phyloP scores from a whole-genome alignment of 495 filamentous ascomycete genomes.

The Annulohypoxylon bovei region DNA sequence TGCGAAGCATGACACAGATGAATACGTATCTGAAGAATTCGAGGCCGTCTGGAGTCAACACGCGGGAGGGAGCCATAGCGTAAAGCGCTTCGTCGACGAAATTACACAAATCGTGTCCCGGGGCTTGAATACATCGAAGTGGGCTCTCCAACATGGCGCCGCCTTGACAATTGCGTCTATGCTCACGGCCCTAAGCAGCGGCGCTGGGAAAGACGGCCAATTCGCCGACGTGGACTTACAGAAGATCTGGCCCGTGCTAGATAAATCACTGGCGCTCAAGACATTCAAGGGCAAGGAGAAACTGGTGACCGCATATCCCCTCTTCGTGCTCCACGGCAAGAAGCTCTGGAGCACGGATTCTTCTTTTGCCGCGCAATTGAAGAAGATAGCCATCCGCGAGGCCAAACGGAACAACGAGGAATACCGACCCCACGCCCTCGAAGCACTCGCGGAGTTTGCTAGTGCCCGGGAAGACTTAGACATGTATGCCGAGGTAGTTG shows the following conservation, averaged over 20 bases:
- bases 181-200: constrained; percentile 66
- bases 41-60: constrained; percentile 88
- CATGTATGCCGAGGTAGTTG: constrained; percentile 72
- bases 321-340: constrained; percentile 72
- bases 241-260: constrained; percentile 81
- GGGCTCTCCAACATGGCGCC: constrained; percentile 89
- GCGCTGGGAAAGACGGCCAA: constrained; percentile 55
- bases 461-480: constrained; percentile 70
- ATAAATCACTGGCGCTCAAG: constrained; percentile 82
- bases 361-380: constrained; percentile 54
- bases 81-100: constrained; percentile 84
- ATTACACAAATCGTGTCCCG: constrained; percentile 73
- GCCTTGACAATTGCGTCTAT: constrained; percentile 81
- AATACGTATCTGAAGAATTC: constrained; percentile 77
- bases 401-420: constrained; percentile 85
- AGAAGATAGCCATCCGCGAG: constrained; percentile 81
- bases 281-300: constrained; percentile 95
- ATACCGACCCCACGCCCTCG: constrained; percentile 81
- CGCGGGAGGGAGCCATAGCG: constrained; percentile 82
- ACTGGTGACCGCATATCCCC: constrained; percentile 84
- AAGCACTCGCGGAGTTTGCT: constrained; percentile 75
- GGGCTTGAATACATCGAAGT: constrained; percentile 79
- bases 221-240: constrained; percentile 65
- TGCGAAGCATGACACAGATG: constrained; percentile 83
- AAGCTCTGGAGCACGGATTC: constrained; percentile 65